Conservation (phyloP, 1,139 yeast species). For the Petasospora rhodanensis region DNA sequence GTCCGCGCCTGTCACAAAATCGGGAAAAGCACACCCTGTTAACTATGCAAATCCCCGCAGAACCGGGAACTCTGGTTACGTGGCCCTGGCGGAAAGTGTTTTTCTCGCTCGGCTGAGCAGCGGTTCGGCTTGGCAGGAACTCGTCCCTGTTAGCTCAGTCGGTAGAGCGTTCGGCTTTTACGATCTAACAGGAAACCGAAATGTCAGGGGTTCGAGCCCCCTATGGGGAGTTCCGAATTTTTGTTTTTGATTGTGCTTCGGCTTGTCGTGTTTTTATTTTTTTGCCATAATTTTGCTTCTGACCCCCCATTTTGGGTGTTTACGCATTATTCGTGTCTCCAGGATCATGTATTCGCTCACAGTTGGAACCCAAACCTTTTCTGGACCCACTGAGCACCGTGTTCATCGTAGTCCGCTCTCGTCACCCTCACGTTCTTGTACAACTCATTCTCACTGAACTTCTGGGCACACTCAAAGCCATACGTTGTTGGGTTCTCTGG, state of each 20-base stretch:
- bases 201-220: constrained; percentile 25
- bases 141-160: constrained; percentile 23
- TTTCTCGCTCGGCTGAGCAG: background rate
- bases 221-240: constrained; percentile 20
- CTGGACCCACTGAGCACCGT: constrained; percentile 78
- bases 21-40: too few species aligned
- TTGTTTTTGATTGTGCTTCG: too few species aligned
- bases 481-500: constrained; percentile 40
- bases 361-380: constrained; percentile 64
- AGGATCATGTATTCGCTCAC: constrained; percentile 9
- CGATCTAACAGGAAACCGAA: constrained; percentile 17
- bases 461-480: constrained; percentile 56
- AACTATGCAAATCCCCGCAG: too few species aligned
- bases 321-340: too few species aligned
- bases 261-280: too few species aligned
- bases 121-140: constrained; percentile 10
- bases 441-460: constrained; percentile 43
- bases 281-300: too few species aligned
- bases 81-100: too few species aligned
- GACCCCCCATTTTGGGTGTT: too few species aligned
- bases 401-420: constrained; percentile 77
- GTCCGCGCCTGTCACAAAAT: too few species aligned
- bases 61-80: too few species aligned
- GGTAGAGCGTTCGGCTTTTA: constrained; percentile 23
- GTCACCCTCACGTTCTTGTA: constrained; percentile 59